These are phyloP conservation scores for Candida succiphila DNA, from an alignment of 805 yeast species.

Conservation along the genomic window DNA sequence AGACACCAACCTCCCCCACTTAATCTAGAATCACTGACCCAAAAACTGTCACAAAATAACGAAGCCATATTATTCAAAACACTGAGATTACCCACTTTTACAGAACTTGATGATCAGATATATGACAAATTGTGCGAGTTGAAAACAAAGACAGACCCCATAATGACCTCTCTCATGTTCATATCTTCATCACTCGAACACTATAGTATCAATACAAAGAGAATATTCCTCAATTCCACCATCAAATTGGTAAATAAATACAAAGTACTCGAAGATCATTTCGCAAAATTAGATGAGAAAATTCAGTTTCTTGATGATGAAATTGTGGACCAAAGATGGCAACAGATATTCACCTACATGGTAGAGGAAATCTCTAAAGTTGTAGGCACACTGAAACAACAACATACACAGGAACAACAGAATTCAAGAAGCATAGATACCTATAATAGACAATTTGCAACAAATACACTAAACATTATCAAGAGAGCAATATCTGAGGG, in stretches of 20 bases:
- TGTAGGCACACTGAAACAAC: too few species aligned
- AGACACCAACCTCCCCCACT: slow-evolving; percentile 23
- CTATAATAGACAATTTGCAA: slow-evolving; percentile 1
- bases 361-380: slow-evolving; percentile 32
- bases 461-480: slow-evolving; percentile 7
- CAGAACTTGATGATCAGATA: slow-evolving; percentile 26
- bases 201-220: slow-evolving; percentile 24
- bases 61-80: slow-evolving; percentile 1
- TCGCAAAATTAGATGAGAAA: slow-evolving; percentile 31
- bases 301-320: slow-evolving; percentile 32
- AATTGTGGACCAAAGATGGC: slow-evolving; percentile 47
- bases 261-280: slow-evolving; percentile 27
- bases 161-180: slow-evolving; percentile 40
- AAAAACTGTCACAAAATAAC: slow-evolving; percentile 12
- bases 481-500: slow-evolving; percentile 13
- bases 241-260: slow-evolving; percentile 27
- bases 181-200: slow-evolving; percentile 40
- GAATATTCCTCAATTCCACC: slow-evolving; percentile 21
- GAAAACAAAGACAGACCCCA: slow-evolving; percentile 38
- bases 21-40: slow-evolving; percentile 23
- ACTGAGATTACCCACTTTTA: slow-evolving; percentile 28
- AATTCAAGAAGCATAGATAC: neutral
- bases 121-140: slow-evolving; percentile 29
- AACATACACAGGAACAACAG: neutral
- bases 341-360: slow-evolving; percentile 37